These are phyloP conservation scores for Hanseniaspora lachancei DNA, from an alignment of 805 yeast species.

Conservation along the genomic window DNA sequence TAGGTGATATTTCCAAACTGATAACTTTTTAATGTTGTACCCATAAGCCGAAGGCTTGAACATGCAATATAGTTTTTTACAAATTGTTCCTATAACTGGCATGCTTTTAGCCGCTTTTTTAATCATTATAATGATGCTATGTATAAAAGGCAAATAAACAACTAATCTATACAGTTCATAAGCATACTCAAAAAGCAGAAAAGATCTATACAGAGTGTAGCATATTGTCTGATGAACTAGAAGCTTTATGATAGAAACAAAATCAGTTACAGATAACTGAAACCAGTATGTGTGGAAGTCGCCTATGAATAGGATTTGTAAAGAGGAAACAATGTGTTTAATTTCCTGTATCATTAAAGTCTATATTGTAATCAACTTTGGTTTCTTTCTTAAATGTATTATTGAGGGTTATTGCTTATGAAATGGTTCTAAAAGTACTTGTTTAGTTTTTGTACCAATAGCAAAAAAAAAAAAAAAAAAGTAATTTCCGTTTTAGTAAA, in stretches of 20 bases:
- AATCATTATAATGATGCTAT: background rate
- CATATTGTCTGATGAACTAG: background rate
- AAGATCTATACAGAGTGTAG: background rate
- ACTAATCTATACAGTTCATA: background rate
- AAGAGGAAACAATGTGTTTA: background rate
- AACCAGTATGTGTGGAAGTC: background rate
- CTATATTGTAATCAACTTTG: background rate
- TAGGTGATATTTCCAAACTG: background rate
- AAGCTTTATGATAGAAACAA: background rate
- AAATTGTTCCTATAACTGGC: background rate
- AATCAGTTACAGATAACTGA: background rate
- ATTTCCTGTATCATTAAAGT: background rate
- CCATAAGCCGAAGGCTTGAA: background rate
- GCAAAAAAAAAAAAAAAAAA: too few relatives aligned
- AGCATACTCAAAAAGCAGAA: background rate
- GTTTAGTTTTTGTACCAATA: too few relatives aligned
- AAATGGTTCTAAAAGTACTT: too few relatives aligned
- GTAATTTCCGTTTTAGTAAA: too few relatives aligned
- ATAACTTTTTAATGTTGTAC: background rate
- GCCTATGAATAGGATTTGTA: background rate
- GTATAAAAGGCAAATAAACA: background rate
- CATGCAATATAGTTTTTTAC: background rate
- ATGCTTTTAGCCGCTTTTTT: background rate
- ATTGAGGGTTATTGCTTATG: background rate
- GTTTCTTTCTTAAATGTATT: background rate